These are phyloP conservation scores for Stevia rebaudiana DNA, from an alignment of 140 eudicot species.

Conservation along the genomic window DNA sequence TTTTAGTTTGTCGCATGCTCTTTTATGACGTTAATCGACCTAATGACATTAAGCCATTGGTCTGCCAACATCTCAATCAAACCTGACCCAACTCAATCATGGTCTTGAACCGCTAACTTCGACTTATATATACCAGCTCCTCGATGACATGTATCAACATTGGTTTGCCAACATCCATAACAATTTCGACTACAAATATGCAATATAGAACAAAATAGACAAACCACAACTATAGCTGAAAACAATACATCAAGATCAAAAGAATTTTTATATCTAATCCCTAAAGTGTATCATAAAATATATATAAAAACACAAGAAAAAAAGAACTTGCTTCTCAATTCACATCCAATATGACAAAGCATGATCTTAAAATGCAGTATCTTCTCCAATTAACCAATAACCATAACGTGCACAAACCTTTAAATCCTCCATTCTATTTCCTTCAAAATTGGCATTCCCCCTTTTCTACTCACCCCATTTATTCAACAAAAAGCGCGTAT, in stretches of 20 bases:
- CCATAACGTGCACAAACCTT: slow-evolving; percentile 10
- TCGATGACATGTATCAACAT: no score
- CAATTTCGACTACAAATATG: neutral
- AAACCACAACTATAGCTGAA: neutral
- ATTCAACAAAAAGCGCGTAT: neutral
- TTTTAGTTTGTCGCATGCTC: no score
- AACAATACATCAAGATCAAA: neutral
- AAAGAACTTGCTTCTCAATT: neutral
- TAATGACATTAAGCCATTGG: no score
- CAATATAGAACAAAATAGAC: neutral
- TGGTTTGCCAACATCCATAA: neutral
- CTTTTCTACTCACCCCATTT: slow-evolving; percentile 23
- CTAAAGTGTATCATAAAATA: neutral
- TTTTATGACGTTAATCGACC: no score
- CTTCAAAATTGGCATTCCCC: neutral
- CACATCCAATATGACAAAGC: neutral
- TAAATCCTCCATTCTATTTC: slow-evolving; percentile 14
- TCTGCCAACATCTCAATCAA: no score
- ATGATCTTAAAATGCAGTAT: neutral
- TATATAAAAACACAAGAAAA: no score
- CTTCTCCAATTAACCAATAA: neutral
- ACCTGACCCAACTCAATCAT: neutral
- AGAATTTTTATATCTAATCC: neutral
- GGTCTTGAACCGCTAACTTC: neutral
- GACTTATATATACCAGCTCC: neutral